Base-by-base conservation (phyloP, 2,329 filamentous ascomycete genomes). In the Talaromyces funiculosus region DNA sequence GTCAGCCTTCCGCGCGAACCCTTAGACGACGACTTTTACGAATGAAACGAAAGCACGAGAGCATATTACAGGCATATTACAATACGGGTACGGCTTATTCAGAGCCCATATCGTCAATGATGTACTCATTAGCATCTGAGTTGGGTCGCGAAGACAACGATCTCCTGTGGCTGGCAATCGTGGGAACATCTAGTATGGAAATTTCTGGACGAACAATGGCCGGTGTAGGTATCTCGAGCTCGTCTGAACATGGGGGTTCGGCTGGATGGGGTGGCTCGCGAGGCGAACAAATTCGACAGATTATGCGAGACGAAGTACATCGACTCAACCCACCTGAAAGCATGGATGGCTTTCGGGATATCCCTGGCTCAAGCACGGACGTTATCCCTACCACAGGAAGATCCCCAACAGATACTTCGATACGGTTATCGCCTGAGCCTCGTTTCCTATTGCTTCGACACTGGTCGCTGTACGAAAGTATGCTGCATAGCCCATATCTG, bases 381-480 rank as follows among this genome's bases (percentile, higher is more conserved):
- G 84, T 93, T 58, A 96, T 97, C 57, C 92, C 90, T 7, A 96
- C 91, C 0, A 92, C 90, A 22, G 92, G 92, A 7, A 83, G 89
- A 63, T 94, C 89, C 64, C 91, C 94, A 5, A 93, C 92, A 59
- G 94, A 99, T 74, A 95, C 86, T 9, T 89, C 91, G 55, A 97
- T 99, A 66, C 87, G 92, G 22, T 80, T 99, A 40, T 96, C 92
- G 0, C 94, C 94, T 0, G 94, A 99, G 71, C 95, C 94, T 9
- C 89, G 90, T 42, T 96, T 99, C 67, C 83, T 97, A 26, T 84
- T 99, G 0, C 90, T 97, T 57, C 83, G 94, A 35, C 94, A 99
- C 73, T 99, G 94, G 94, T 96, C 91, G 67, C 80, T 99, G 14
- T 97, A 97, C 74, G 94, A 99, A 70, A 96, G 92, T 73, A 97